Base-by-base conservation (phyloP, 805 yeast genomes). In the Saturnispora saitoi region DNA sequence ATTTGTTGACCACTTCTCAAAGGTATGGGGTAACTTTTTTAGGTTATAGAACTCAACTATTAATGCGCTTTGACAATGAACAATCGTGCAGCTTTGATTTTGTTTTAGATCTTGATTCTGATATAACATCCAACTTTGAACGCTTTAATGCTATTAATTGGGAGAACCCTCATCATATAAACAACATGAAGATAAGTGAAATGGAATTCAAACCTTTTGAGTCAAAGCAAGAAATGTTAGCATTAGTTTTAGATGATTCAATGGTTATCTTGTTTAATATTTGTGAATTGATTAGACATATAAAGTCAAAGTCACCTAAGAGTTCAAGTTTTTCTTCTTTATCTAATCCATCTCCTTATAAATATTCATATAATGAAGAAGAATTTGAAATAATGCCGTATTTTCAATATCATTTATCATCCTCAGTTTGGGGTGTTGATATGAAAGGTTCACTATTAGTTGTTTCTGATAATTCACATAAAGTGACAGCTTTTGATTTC, bases 401-500 rank as follows among this genome's bases (percentile, higher is more conserved):
- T 29, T 47, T 42, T 10, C 36, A 47, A 28, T 42, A 29, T 26
- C 31, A 29, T 28, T 28, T 46, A 4, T 28, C 29, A 12, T 29
- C 48, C 12, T 48, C 52, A 1, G 77, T 73, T 2, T 83, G 89
- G 89, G 86, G 86, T 0, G 55, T 78, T 17, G 85, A 79, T 56
- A 61, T 74, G 34, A 53, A 61, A n/a, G 57, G 54, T 3, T 52
- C 41, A 67, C 61, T 75, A 38, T 51, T 81, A 12, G 76, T 67
- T 0, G 70, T 73, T 0, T 73, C 84, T 0, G 85, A 80, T 52
- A 82, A 82, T 55, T 68, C 77, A 4, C 76, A 71, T 47, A 59
- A 63, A 5, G 62, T 79, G 2, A 66, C 74, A 0, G 50, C 77
- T 5, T 68, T 76, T 47, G 65, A 42, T 17, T 15, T 32, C 11